Conservation (phyloP, 371 early-diverging fungal species). For the Polyrhizophydium stewartii region DNA sequence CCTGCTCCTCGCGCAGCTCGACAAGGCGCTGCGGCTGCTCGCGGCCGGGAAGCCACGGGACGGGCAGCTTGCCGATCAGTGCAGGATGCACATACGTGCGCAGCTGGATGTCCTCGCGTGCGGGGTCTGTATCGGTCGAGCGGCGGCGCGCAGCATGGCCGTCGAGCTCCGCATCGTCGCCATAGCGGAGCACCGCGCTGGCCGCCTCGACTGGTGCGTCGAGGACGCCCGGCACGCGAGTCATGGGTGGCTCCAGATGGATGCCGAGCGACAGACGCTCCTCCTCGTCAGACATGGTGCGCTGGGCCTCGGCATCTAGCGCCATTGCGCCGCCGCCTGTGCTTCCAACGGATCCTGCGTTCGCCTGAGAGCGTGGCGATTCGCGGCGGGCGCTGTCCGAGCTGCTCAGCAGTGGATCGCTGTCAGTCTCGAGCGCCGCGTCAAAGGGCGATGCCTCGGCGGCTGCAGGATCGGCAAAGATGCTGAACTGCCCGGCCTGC, state of each 20-base stretch:
- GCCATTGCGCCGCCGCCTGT: background rate
- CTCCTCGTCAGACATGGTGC: background rate
- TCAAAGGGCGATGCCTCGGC: background rate
- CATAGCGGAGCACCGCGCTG: conserved; percentile 22
- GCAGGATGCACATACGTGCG: conserved; percentile 45
- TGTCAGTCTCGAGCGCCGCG: too few species aligned
- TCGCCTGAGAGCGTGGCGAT: too few species aligned
- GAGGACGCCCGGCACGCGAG: conserved; percentile 38
- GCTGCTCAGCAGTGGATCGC: too few species aligned
- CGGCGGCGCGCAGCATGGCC: background rate
- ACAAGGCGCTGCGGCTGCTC: conserved; percentile 19
- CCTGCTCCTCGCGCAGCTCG: conserved; percentile 30
- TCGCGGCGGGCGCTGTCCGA: too few species aligned
- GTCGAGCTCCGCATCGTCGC: conserved; percentile 22
- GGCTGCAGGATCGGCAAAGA: background rate
- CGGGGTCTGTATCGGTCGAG: background rate
- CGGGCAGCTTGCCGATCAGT: conserved; percentile 40
- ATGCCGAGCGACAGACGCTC: background rate
- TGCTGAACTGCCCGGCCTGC: background rate
- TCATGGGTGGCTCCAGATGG: conserved; percentile 43
- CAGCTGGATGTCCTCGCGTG: conserved; percentile 25
- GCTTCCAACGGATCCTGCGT: background rate
- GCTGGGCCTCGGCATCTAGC: background rate
- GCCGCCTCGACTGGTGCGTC: conserved; percentile 35
- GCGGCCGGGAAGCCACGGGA: conserved; percentile 33